Conservation (phyloP, 1,139 yeast species). For the Meyerozyma sp. region DNA sequence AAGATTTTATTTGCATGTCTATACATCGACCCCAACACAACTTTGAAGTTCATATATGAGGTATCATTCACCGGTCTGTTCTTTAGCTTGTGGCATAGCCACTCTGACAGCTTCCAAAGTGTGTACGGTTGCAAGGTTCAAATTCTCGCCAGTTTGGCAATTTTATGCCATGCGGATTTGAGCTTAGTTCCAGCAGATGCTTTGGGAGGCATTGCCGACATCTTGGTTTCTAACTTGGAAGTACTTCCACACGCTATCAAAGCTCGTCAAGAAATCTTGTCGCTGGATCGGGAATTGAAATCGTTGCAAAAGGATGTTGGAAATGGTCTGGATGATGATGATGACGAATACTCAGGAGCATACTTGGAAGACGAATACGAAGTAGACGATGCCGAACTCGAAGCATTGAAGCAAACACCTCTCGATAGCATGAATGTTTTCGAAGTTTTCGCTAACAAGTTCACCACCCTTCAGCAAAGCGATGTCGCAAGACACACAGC, state of each 20-base stretch:
- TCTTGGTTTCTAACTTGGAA: constrained; percentile 37
- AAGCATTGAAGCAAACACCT: constrained; percentile 49
- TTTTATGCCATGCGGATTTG: constrained; percentile 26
- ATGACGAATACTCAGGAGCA: constrained; percentile 22
- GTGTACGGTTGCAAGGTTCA: constrained; percentile 56
- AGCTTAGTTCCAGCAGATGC: constrained; percentile 29
- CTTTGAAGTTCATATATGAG: constrained; percentile 33
- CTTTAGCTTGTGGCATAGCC: constrained; percentile 45
- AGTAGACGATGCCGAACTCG: constrained; percentile 50
- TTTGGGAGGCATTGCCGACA: constrained; percentile 34
- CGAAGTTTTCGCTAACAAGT: constrained; percentile 33
- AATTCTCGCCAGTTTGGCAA: constrained; percentile 35
- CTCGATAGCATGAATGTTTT: constrained; percentile 45
- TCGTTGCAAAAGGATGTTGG: constrained; percentile 15
- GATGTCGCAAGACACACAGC: constrained; percentile 29
- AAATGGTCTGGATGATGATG: constrained; percentile 24
- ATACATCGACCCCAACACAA: constrained; percentile 34
- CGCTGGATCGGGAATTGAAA: constrained; percentile 28
- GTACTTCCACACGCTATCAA: constrained; percentile 46
- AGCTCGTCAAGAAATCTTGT: constrained; percentile 38
- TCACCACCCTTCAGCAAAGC: constrained; percentile 20
- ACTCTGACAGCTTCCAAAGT: constrained; percentile 44
- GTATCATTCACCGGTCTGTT: constrained; percentile 33
- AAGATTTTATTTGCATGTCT: constrained; percentile 38
- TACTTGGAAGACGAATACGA: constrained; percentile 37